These are phyloP conservation scores for Balamuthia mandrillaris DNA, from an alignment of 208 protist species.

Conservation along the genomic window DNA sequence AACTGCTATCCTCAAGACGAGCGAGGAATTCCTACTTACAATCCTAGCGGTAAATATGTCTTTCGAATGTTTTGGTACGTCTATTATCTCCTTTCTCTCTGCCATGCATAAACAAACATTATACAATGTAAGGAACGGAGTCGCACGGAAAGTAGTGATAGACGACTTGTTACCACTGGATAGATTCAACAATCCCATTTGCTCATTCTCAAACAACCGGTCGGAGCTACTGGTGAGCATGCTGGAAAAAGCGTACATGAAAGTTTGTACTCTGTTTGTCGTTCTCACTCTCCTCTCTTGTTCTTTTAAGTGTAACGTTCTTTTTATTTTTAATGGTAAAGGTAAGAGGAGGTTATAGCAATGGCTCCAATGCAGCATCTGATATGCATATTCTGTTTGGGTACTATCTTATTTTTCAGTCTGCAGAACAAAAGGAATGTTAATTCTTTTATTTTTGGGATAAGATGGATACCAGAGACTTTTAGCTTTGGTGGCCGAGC, in stretches of 20 bases:
- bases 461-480: too few species aligned
- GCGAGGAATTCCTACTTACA: neutral
- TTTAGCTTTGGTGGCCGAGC: too few species aligned
- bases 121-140: conserved; percentile 8
- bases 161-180: conserved; percentile 28
- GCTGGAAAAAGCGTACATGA: conserved; percentile 33
- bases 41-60: conserved; percentile 26
- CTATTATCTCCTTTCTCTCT: neutral
- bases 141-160: neutral
- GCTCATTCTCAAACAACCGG: conserved; percentile 28
- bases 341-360: conserved; percentile 6
- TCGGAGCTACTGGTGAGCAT: conserved; percentile 2
- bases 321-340: neutral
- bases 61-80: conserved; percentile 29
- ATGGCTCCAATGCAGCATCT: conserved; percentile 2
- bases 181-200: neutral
- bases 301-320: neutral
- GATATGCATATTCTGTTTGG: conserved; percentile 38
- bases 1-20: neutral
- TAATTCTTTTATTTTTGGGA: too few species aligned
- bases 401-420: neutral
- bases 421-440: too few species aligned
- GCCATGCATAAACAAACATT: too few species aligned
- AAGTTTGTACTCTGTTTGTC: too few species aligned
- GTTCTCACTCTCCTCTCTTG: neutral